Base-by-base conservation (phyloP, 2,329 filamentous ascomycete species). In the Penicillium sp. region DNA sequence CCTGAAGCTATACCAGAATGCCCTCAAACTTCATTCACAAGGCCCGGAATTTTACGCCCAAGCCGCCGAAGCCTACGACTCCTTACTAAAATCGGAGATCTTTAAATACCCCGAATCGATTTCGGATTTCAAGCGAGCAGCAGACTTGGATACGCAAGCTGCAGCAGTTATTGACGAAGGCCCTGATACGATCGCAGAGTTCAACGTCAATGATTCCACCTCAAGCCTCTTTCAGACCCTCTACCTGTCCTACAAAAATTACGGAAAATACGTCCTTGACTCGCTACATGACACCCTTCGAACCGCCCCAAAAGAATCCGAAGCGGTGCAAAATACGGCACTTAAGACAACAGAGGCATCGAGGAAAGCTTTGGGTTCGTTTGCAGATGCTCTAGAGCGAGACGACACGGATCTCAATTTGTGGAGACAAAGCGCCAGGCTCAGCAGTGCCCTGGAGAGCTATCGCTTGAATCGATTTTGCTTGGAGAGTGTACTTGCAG, bases 221-320 rank as follows among this genome's bases (percentile, higher is more conserved):
- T 90, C 88, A 15, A 94, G 89, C 68, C 78, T 97, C 9, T 88
- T 90, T 0, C 92, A 97, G 68, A 92, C 95, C 11, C 81, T 97
- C 20, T 97, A 96, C 67, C 82, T 99, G 7, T 89, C 93, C 1
- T 91, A 95, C 79, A 99, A 97, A 74, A 99, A 97, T 66, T 87
- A 93, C 75, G 94, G 92, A 41, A 90, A 97, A 68, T 97, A 96
- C 69, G 79, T 88, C 55, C 79, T 99, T n/a, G 93, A 99, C 70
- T 79, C 77, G 55, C 84, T 88, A 62, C 86, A 81, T 64, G 77
- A 84, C 72, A 80, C 75, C 42, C 61, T 81, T 22, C 64, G 66
- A 27, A 60, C 56, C 20, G 22, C 53, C 20, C 35, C 55, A n/a
- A 22, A 60, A 37, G 57, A 57, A 0, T 31, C 67, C 18, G 59